These are phyloP conservation scores for Azolla pinnata DNA, from an alignment of 75 land plant species.

Conservation along the genomic window DNA sequence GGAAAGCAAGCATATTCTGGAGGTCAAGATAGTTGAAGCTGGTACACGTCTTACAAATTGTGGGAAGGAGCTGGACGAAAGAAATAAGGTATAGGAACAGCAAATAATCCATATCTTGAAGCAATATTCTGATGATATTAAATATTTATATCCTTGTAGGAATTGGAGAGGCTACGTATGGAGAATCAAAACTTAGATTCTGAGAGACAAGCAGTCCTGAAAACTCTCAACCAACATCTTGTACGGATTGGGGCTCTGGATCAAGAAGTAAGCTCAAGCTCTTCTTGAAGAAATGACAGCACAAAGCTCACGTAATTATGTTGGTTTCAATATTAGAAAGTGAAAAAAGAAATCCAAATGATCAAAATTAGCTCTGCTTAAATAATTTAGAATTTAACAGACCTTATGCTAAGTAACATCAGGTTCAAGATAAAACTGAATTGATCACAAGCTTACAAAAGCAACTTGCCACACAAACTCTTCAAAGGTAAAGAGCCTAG, in stretches of 20 bases:
- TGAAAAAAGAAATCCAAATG: not conserved
- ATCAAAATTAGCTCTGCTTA: too few relatives aligned
- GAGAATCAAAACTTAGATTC: constrained; percentile 18
- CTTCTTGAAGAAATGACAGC: too few relatives aligned
- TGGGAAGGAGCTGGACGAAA: constrained; percentile 32
- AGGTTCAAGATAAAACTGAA: constrained; percentile 35
- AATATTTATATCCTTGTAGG: constrained; percentile 10
- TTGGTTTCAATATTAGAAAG: not conserved
- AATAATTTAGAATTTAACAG: not conserved
- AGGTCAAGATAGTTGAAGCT: constrained; percentile 18
- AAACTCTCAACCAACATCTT: constrained; percentile 25
- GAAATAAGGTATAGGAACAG: constrained; percentile 12
- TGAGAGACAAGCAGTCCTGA: constrained; percentile 19
- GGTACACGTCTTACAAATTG: constrained; percentile 12
- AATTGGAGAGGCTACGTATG: constrained; percentile 20
- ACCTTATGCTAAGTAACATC: not conserved
- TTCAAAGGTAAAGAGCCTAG: constrained; percentile 19
- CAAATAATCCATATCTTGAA: not conserved
- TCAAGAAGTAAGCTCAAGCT: constrained; percentile 20
- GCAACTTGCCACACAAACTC: constrained; percentile 24
- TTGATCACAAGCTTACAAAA: constrained; percentile 18
- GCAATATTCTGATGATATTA: not conserved
- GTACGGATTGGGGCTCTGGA: constrained; percentile 27
- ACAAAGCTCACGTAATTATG: too few relatives aligned
- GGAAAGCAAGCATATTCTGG: constrained; percentile 24